Base-by-base conservation (phyloP, 352 stramenopile genomes). In the Phytophthora citricola region DNA sequence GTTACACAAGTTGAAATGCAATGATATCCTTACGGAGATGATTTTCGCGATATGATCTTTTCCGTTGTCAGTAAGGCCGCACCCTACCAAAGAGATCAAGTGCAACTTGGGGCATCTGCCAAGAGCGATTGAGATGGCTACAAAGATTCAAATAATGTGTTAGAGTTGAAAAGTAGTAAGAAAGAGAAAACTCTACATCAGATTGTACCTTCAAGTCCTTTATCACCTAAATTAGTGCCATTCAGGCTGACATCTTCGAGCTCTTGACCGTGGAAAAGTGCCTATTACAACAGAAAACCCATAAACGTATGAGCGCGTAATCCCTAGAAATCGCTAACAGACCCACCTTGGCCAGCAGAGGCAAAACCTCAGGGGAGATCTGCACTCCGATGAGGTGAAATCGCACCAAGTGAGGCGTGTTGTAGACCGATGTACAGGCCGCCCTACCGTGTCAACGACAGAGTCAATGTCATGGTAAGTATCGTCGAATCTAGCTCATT, bases 21-120 rank as follows among this genome's bases (percentile, higher is more conserved):
- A 51, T n/a, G 11, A 40, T 14, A 34, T 15, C 40, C 62, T 38
- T 65, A 87, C 79, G 0, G 78, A 68, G n/a, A 89, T 80, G 48
- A 90, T 83, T 66, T 90, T 90, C 6, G 73, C 50, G n/a, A 89
- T 60, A 50, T 84, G 73, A 10, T 76, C 62, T 51, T 66, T 81
- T n/a, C 78, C 63, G 10, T 84, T 80, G 22, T 85, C 55, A 1
- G 81, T 89, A n/a, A 90, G 59, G 5, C 59, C 57, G 47, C 81
- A 90, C 5, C 62, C 58, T 5, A 76, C 62, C 27, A 90, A 62
- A 14, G 71, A 82, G 22, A 90, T 53, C 50, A 82, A 67, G 8
- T 79, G 61, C 7, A 90, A 55, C 20, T 69, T 64, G 4, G 67
- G 47, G 9, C 71, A 71, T 22, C 77, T 87, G 15, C 79, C 79